Conservation (phyloP, 2,329 filamentous ascomycete species). For the Thielaviopsis punctulata region DNA sequence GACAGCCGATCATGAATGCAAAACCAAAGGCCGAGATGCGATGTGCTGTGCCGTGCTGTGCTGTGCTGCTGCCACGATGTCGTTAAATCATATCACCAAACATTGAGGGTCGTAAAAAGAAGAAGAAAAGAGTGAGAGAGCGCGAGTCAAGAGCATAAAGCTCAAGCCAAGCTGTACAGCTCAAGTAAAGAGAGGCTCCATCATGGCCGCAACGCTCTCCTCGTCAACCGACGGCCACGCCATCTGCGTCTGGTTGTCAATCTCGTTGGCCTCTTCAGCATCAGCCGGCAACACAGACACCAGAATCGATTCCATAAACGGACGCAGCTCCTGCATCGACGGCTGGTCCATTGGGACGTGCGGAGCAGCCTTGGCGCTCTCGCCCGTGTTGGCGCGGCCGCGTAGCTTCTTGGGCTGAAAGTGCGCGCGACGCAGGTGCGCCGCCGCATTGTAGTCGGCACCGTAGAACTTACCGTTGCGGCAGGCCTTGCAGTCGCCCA, state of each 20-base stretch:
- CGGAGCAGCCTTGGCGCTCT: constrained; percentile 14
- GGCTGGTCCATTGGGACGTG: constrained; percentile 2
- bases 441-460: constrained; percentile 87
- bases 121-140: not conserved
- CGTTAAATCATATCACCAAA: constrained; percentile 1
- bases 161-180: not conserved
- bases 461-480: constrained; percentile 61
- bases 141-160: not conserved
- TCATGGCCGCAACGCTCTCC: not conserved
- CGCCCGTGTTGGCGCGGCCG: constrained; percentile 18
- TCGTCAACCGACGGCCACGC: not conserved
- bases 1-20: not conserved
- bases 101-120: constrained; percentile 5
- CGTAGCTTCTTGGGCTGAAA: constrained; percentile 50
- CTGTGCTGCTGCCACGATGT: not conserved
- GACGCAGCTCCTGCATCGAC: constrained; percentile 8
- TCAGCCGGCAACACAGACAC: not conserved
- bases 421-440: constrained; percentile 73
- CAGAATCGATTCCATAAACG: constrained; percentile 3
- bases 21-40: not conserved
- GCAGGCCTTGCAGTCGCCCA: constrained; percentile 74
- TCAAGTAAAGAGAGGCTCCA: not conserved
- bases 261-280: not conserved
- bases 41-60: not conserved
- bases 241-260: not conserved